Evolutionary conservation across 176 grass and related monocot genomes (phyloP).

Genomic region (Dactylis glomerata): DNA sequence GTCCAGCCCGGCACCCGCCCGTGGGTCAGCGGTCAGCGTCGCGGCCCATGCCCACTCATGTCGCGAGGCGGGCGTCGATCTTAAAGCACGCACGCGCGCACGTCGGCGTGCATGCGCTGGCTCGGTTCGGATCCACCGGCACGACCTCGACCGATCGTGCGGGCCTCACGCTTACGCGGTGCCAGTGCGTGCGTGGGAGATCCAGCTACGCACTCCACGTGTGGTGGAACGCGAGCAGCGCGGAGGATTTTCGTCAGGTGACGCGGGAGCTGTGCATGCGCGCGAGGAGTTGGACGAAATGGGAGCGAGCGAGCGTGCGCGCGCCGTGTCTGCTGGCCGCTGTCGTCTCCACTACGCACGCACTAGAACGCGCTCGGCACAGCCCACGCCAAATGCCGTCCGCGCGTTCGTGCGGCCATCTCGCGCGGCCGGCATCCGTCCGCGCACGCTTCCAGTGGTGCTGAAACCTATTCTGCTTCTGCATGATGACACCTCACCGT

Average conservation of each 20-base stretch:
- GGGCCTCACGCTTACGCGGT: background rate
- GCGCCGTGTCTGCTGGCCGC: background rate
- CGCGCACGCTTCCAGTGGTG: background rate
- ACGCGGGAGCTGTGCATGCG: background rate
- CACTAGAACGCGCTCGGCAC: background rate
- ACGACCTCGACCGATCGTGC: background rate
- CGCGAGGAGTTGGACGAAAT: background rate
- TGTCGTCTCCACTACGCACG: background rate
- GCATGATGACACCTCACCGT: background rate
- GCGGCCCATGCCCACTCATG: background rate
- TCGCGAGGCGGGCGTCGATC: background rate
- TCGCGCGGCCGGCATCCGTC: background rate
- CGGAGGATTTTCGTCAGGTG: background rate
- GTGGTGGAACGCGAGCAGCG: background rate
- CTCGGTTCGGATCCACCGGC: background rate
- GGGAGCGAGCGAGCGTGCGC: background rate
- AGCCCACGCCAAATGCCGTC: background rate
- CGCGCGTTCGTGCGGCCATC: background rate
- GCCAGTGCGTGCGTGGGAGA: background rate
- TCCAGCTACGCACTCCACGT: background rate
- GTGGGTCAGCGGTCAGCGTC: slow-evolving; percentile 30
- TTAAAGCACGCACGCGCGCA: background rate
- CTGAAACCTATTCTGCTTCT: background rate
- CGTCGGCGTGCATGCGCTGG: background rate
- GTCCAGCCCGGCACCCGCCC: background rate